Evolutionary conservation across 352 stramenopile genomes (phyloP).

Genomic region (Phytopythium sindhum): DNA sequence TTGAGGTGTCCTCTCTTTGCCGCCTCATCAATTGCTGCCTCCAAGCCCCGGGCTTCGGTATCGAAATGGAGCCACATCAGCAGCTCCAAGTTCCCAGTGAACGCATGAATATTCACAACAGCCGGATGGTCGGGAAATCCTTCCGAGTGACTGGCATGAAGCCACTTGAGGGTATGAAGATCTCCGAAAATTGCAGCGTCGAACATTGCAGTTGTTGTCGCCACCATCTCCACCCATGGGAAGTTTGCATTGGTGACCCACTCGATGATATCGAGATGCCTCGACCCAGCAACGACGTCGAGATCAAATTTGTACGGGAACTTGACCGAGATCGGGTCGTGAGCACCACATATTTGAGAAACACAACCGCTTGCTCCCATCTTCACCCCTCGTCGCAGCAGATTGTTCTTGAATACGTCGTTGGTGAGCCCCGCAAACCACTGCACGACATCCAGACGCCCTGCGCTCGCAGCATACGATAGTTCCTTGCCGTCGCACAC

Average conservation of each 20-base stretch:
- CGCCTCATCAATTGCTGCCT: too few relatives aligned
- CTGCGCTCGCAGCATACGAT: not conserved
- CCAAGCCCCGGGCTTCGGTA: too few relatives aligned
- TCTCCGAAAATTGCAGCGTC: not conserved
- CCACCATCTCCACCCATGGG: not conserved
- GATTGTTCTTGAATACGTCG: not conserved
- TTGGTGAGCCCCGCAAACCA: not conserved
- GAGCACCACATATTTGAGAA: too few relatives aligned
- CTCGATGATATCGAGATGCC: not conserved
- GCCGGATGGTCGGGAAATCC: not conserved
- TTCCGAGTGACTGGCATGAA: not conserved
- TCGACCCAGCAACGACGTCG: not conserved
- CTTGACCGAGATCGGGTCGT: too few relatives aligned
- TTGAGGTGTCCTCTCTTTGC: not conserved
- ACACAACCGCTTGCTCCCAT: too few relatives aligned
- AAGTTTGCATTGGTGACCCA: not conserved
- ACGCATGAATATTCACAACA: too few relatives aligned
- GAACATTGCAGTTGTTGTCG: not conserved
- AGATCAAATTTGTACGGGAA: too few relatives aligned
- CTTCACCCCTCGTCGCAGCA: not conserved
- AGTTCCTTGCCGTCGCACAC: not conserved
- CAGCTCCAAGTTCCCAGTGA: not conserved
- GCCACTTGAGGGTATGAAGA: not conserved
- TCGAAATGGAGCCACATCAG: not conserved
- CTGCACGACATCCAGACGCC: not conserved